Evolutionary conservation across 2,329 filamentous ascomycete genomes (phyloP), one percentile per base, ranked within the genome.

Genomic region (Stylonectria norvegica): DNA sequence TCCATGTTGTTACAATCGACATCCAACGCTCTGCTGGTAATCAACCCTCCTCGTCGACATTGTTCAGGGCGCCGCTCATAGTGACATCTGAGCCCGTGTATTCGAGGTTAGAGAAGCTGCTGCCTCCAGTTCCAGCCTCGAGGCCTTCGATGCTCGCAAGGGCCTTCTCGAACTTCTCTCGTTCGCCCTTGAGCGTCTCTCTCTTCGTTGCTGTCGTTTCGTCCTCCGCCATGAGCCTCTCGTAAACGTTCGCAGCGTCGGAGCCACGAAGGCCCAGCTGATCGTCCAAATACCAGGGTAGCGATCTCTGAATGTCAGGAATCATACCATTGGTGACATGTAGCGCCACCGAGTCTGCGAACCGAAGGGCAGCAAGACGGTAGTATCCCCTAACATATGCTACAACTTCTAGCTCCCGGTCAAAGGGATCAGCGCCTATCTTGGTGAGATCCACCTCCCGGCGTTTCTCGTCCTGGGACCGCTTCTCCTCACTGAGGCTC

Each of bases 331-430:
- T 72, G 9, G 71, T 66, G 38, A 77, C 60, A 34, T 71, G 65
- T 17, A 76, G 66, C 1, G 69, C 63, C 5, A 71, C 65, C 2
- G 64, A 60, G 40, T 89, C 84, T 1, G 79, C 70, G 51, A 88
- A 85, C 2, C 84, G 75, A 22, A 72, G 65, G 0, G 79, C 75
- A 0, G 85, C 83, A 4, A 83, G 75, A 33, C 78, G 71, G 55
- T 89, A 89, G 59, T 89, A 89, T 0, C 76, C 83, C 0, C 82
- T 69, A 31, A 86, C 72, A 4, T 79, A 79, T 0, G 80, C 72
- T 0, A 85, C 75, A 0, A 85, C 76, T 7, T 73, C 68, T 1
- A 89, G 61, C 55, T 88, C 84, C 0, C 65, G 61, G 1, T 68
- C 57, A 49, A 79, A 88, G 0, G 70, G 67, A 51, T 89, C 85